phyloP scores from a whole-genome alignment of 306 rosid species.

The apple (Malus domestica) region DNA sequence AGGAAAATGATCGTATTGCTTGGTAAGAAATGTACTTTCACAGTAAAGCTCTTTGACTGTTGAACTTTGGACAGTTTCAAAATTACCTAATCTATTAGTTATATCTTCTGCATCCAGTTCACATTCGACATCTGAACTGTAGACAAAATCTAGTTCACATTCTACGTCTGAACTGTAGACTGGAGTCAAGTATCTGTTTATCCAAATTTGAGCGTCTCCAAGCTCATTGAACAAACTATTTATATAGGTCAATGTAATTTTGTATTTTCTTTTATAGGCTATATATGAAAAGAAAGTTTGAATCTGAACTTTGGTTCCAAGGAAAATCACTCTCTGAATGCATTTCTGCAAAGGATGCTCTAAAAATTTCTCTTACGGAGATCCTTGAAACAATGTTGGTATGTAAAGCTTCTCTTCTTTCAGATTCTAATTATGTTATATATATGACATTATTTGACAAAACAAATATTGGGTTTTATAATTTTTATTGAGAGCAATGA shows the following conservation, averaged over 20 bases:
- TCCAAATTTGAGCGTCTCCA: background rate
- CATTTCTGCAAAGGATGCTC: slow-evolving; percentile 68
- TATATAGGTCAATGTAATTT: background rate
- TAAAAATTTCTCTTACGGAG: slow-evolving; percentile 40
- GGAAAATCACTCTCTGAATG: slow-evolving; percentile 27
- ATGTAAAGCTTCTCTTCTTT: slow-evolving; percentile 18
- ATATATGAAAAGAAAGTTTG: slow-evolving; percentile 51
- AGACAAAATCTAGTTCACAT: background rate
- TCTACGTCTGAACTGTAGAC: background rate
- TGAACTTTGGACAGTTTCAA: background rate
- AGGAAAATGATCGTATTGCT: slow-evolving; percentile 44
- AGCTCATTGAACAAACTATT: background rate
- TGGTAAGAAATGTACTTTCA: slow-evolving; percentile 26
- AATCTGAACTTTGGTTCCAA: slow-evolving; percentile 59
- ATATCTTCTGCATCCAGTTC: background rate
- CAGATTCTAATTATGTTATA: background rate
- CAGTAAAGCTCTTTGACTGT: background rate
- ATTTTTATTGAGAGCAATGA: background rate
- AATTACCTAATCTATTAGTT: background rate
- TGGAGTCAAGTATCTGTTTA: background rate
- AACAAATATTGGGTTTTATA: no score
- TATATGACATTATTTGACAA: background rate
- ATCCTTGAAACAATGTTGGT: slow-evolving; percentile 66
- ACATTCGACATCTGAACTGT: no score
- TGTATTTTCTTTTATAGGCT: slow-evolving; percentile 32